Conservation (phyloP, 768 basidiomycete genomes). For the Paxillus rubicundulus region DNA sequence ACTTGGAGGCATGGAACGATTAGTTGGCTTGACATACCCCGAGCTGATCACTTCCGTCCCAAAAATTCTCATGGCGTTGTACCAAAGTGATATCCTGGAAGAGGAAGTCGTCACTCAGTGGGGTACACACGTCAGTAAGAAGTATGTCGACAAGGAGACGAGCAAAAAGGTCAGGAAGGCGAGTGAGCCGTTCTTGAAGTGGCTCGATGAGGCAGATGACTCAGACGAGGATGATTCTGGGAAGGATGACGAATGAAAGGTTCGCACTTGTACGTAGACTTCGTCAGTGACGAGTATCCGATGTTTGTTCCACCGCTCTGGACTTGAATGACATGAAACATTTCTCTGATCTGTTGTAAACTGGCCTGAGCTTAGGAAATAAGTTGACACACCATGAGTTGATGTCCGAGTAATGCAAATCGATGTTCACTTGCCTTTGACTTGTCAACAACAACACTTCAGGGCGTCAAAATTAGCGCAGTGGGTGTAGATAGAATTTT, state of each 20-base stretch:
- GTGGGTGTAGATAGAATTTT: too few species aligned
- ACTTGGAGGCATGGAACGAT: slow-evolving; percentile 89
- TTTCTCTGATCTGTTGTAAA: neutral
- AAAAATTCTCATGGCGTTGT: slow-evolving; percentile 91
- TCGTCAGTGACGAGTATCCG: neutral
- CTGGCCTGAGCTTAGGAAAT: too few species aligned
- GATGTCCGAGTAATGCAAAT: too few species aligned
- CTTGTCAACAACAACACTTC: slow-evolving; percentile 1
- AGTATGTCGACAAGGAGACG: slow-evolving; percentile 92
- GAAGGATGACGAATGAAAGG: slow-evolving; percentile 39
- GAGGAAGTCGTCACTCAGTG: slow-evolving; percentile 88
- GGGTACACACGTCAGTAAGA: slow-evolving; percentile 96
- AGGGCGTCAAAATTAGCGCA: too few species aligned
- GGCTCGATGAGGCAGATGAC: slow-evolving; percentile 88
- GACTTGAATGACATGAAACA: neutral
- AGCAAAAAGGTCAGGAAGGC: slow-evolving; percentile 97
- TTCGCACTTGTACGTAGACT: neutral
- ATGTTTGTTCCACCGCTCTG: slow-evolving; percentile 9
- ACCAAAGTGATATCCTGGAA: slow-evolving; percentile 89
- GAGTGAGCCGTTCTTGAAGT: slow-evolving; percentile 94
- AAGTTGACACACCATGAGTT: too few species aligned
- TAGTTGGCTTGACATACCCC: slow-evolving; percentile 72
- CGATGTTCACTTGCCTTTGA: slow-evolving; percentile 1
- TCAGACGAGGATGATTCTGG: slow-evolving; percentile 40
- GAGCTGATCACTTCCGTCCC: slow-evolving; percentile 72